Evolutionary conservation across 495 filamentous ascomycete genomes (phyloP), one percentile per base, ranked within the genome.

Genomic region (Penicillium pancosmium): DNA sequence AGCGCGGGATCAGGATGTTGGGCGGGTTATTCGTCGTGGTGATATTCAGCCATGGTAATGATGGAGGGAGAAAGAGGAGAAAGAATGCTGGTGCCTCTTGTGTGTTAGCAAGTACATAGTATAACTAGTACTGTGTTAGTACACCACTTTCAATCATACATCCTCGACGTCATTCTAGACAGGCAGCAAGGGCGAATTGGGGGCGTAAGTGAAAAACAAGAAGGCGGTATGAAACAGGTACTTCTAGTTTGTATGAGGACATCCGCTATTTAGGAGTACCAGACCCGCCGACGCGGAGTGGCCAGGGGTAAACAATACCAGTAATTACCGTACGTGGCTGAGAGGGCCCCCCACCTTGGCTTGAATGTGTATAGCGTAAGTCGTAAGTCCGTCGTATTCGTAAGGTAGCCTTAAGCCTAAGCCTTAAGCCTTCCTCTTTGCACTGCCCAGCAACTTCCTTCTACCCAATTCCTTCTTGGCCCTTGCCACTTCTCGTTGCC

Each of bases 1-100:
- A 2, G 57, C 67, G 50, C 61, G 79, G 50, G 82, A 84, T 65
- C 67, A 58, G 4, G 79, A 84, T 67, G 70, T 65, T 47, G 81
- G 81, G 9, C 77, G 72, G 66, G 74, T 78, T 5, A 58, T 84
- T 40, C 49, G 49, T 13, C 50, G 55, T 35, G 63, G 64, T 23
- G 63, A 61, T 9, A 59, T 82, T 16, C 78, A 83, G 65, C 59
- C 71, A 15, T 83, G 72, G 73, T 80, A 65, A 31, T 31, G 5
- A 9, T 31, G 27, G 27, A 51, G 4, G 41, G 16, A 44, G 15
- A 8, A 12, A 15, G n/a, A 8, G 7, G 7, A 44, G 18, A 4
- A 48, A 12, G n/a, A 46, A 19, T 16, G 41, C 2, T 46, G 41
- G 18, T 10, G 15, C 15, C 41, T 46, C 5, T 10, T 5, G n/a